Percentiles rank a stretch among this genome's conserved stretches.
These are phyloP conservation scores for Aspergillus steynii DNA, from an alignment of 495 filamentous ascomycete species.

Conservation along the genomic window DNA sequence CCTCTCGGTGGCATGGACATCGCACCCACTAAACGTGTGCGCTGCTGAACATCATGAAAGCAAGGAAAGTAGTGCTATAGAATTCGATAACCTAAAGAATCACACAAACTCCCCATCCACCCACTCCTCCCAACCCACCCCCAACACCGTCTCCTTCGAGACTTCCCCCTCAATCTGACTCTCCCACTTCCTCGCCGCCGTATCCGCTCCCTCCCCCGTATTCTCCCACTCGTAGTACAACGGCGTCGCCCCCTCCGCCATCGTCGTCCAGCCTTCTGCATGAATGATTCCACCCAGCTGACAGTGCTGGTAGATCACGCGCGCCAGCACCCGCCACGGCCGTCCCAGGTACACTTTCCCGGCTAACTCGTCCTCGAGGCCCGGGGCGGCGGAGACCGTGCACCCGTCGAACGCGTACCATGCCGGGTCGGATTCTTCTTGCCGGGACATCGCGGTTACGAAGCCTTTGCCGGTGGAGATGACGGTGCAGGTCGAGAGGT, in stretches of 20 bases:
- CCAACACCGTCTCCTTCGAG: constrained; percentile 51
- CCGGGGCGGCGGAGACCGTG: constrained; percentile 46
- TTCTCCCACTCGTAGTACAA: constrained; percentile 63
- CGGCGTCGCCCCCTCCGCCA: constrained; percentile 46
- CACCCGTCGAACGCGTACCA: constrained; percentile 68
- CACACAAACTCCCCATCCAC: constrained; percentile 10
- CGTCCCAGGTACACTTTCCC: constrained; percentile 65
- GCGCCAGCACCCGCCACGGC: constrained; percentile 63
- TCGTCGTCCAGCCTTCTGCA: constrained; percentile 56
- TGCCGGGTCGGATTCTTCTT: constrained; percentile 40
- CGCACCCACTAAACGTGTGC: not conserved
- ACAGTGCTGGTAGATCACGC: constrained; percentile 66
- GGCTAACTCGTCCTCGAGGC: constrained; percentile 36
- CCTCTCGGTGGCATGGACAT: not conserved
- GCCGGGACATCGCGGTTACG: constrained; percentile 52
- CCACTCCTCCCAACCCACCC: constrained; percentile 47
- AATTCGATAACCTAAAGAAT: too few relatives aligned
- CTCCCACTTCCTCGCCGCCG: constrained; percentile 55
- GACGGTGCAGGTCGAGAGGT: constrained; percentile 64
- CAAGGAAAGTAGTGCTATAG: too few relatives aligned
- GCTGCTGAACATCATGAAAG: too few relatives aligned
- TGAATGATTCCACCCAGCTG: constrained; percentile 58
- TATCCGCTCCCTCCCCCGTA: constrained; percentile 55
- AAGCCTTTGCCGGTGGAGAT: constrained; percentile 48
- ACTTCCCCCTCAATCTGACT: constrained; percentile 48